phyloP scores from a whole-genome alignment of 2,329 filamentous ascomycete genomes.

The Ambrosiella cleistominuta region DNA sequence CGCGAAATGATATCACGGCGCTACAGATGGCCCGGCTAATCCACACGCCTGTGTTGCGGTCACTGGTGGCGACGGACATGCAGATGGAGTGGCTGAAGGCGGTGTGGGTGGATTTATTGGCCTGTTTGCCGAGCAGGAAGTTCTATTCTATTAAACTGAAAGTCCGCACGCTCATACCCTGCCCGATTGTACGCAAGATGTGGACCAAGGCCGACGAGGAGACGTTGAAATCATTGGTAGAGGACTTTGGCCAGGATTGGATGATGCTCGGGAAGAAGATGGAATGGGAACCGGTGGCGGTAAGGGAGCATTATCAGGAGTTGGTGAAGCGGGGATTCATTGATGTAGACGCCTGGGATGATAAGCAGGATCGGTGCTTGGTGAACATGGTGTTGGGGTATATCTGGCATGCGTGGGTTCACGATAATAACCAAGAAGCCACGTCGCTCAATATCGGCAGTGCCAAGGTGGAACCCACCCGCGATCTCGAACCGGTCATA shows the following conservation, averaged over 20 bases:
- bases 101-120: conserved; percentile 1
- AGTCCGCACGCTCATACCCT: conserved; percentile 4
- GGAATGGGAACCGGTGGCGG: conserved; percentile 5
- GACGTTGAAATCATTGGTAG: neutral
- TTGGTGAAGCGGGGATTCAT: conserved; percentile 2
- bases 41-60: conserved; percentile 10
- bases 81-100: conserved; percentile 1
- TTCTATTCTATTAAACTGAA: conserved; percentile 8
- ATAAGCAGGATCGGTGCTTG: conserved; percentile 3
- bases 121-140: conserved; percentile 2
- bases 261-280: conserved; percentile 1
- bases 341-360: neutral
- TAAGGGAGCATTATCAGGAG: conserved; percentile 7
- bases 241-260: conserved; percentile 6
- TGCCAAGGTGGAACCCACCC: neutral
- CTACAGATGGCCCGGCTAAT: conserved; percentile 4
- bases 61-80: conserved; percentile 4
- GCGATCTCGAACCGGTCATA: neutral
- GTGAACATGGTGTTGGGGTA: conserved; percentile 7
- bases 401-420: conserved; percentile 7
- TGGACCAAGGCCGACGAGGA: conserved; percentile 8
- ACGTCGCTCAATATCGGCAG: neutral
- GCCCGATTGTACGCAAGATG: neutral
- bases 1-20: neutral
- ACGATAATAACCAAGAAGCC: conserved; percentile 1